Percentiles rank a stretch among this genome's conserved stretches.
Evolutionary conservation across 2,329 filamentous ascomycete genomes (phyloP).

Genomic region (Xylariaceae sp.): DNA sequence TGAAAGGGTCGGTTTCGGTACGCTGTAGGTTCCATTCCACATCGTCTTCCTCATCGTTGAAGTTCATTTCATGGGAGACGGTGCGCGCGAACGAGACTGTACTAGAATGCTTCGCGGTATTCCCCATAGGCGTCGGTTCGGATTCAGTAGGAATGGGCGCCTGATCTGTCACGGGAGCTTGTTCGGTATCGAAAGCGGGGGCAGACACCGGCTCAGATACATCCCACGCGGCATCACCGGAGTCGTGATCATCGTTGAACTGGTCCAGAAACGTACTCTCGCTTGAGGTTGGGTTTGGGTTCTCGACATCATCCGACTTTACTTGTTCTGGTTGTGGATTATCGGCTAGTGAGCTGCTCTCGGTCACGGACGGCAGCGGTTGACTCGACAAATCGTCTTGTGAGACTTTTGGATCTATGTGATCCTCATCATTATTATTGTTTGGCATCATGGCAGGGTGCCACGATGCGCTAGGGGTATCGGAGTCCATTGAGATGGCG

Average conservation of each 20-base stretch:
- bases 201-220: slow-evolving; percentile 13
- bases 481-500: slow-evolving; percentile 36
- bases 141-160: slow-evolving; percentile 3
- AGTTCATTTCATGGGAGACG: slow-evolving; percentile 58
- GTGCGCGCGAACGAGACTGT: slow-evolving; percentile 61
- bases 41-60: slow-evolving; percentile 55
- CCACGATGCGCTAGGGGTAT: slow-evolving; percentile 41
- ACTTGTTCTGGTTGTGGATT: slow-evolving; percentile 8
- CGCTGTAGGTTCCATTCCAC: slow-evolving; percentile 52
- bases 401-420: slow-evolving; percentile 7
- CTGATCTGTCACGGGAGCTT: no score
- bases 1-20: slow-evolving; percentile 53
- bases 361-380: slow-evolving; percentile 3
- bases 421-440: slow-evolving; percentile 19
- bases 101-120: slow-evolving; percentile 51
- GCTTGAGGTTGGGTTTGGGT: slow-evolving; percentile 11
- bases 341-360: slow-evolving; percentile 8
- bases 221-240: slow-evolving; percentile 23
- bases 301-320: slow-evolving; percentile 9
- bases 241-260: slow-evolving; percentile 19
- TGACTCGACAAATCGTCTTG: slow-evolving; percentile 2
- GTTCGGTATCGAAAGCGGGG: no score
- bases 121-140: slow-evolving; percentile 14
- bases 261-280: slow-evolving; percentile 19
- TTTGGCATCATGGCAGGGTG: slow-evolving; percentile 50